Evolutionary conservation across 1,139 yeast genomes (phyloP).

Genomic region (Hansenula sp.): DNA sequence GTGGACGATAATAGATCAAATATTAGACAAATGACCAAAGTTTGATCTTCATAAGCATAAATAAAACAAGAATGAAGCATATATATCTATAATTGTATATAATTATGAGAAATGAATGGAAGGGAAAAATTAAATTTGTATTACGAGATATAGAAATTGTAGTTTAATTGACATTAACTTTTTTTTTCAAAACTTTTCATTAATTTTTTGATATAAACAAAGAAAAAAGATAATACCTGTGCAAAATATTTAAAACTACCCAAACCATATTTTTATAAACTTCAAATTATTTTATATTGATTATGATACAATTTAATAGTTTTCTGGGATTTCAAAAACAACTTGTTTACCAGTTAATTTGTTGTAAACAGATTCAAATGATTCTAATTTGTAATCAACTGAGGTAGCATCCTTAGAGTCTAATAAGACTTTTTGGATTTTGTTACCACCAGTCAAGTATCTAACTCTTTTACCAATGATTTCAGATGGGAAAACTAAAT

Average conservation of each 20-base stretch:
- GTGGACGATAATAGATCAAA: conserved; percentile 10
- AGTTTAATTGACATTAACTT: too few species aligned
- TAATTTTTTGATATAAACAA: too few species aligned
- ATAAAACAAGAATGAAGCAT: too few species aligned
- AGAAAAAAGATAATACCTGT: too few species aligned
- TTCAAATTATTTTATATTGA: not conserved
- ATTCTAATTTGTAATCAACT: conserved; percentile 98
- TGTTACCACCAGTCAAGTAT: conserved; percentile 98
- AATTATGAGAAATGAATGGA: not conserved
- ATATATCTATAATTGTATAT: not conserved
- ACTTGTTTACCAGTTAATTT: conserved; percentile 99
- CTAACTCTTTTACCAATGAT: conserved; percentile 99
- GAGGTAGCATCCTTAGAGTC: conserved; percentile 97
- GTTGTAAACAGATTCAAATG: conserved; percentile 98
- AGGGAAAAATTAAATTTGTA: not conserved
- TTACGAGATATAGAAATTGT: too few species aligned
- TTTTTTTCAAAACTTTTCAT: too few species aligned
- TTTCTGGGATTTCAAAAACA: conserved; percentile 94
- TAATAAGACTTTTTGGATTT: conserved; percentile 96
- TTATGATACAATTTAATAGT: conserved; percentile 40
- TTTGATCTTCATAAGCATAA: not conserved
- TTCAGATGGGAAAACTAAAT: conserved; percentile 99
- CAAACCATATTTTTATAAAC: too few species aligned
- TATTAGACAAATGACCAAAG: not conserved
- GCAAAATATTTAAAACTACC: too few species aligned